phyloP scores from a whole-genome alignment of 768 basidiomycete species.

The Galerina marginata region DNA sequence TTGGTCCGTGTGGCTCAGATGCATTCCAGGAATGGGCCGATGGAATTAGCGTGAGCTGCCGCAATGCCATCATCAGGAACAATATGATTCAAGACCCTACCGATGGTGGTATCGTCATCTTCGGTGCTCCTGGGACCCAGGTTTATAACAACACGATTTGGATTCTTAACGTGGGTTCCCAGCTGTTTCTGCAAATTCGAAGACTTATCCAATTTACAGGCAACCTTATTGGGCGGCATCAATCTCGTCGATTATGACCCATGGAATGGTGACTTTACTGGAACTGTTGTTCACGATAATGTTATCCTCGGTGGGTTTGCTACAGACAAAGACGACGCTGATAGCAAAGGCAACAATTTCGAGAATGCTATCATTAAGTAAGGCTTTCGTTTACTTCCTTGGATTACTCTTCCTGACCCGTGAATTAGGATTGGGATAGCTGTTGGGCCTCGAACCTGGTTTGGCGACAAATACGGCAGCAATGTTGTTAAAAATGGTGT shows the following conservation, averaged over 20 bases:
- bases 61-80: conserved; percentile 62
- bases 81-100: conserved; percentile 77
- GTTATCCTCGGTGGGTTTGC: conserved; percentile 73
- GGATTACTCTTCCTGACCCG: not conserved
- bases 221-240: conserved; percentile 76
- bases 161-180: conserved; percentile 60
- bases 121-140: conserved; percentile 74
- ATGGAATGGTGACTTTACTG: conserved; percentile 67
- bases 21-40: conserved; percentile 79
- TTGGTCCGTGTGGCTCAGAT: conserved; percentile 77
- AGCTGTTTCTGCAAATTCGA: not conserved
- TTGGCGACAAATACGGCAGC: conserved; percentile 55
- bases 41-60: conserved; percentile 78
- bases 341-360: conserved; percentile 58
- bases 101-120: conserved; percentile 81
- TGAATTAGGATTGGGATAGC: conserved; percentile 74
- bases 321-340: conserved; percentile 43
- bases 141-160: conserved; percentile 82
- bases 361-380: conserved; percentile 75
- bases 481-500: conserved; percentile 60
- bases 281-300: conserved; percentile 71
- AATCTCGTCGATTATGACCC: conserved; percentile 79
- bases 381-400: conserved; percentile 22
- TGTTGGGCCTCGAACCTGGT: conserved; percentile 80
- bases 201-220: conserved; percentile 39